phyloP scores from a whole-genome alignment of 371 early-diverging fungal species.

The Syncephalis fuscata region DNA sequence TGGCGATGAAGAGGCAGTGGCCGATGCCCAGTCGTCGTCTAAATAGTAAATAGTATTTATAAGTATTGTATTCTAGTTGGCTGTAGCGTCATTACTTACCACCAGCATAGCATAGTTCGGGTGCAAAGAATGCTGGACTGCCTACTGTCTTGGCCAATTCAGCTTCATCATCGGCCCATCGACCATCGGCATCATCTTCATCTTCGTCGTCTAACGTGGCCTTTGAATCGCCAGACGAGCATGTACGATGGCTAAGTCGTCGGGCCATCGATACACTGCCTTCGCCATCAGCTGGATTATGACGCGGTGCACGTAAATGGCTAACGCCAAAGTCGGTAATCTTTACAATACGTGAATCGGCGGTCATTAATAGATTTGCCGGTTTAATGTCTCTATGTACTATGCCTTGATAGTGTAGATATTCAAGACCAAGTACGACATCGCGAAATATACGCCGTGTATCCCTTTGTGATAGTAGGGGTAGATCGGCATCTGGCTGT shows the following conservation, averaged over 20 bases:
- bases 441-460: slow-evolving; percentile 75
- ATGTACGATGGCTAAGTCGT: neutral
- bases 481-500: slow-evolving; percentile 34
- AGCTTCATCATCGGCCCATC: slow-evolving; percentile 23
- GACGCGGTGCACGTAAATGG: no score
- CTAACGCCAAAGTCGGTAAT: slow-evolving; percentile 90
- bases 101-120: slow-evolving; percentile 76
- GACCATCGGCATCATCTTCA: slow-evolving; percentile 11
- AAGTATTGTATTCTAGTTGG: neutral
- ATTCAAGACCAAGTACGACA: slow-evolving; percentile 81
- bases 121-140: slow-evolving; percentile 95
- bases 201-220: slow-evolving; percentile 9
- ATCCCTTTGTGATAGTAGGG: slow-evolving; percentile 40
- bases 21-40: slow-evolving; percentile 10
- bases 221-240: neutral
- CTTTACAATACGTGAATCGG: slow-evolving; percentile 54
- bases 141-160: slow-evolving; percentile 93
- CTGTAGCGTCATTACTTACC: slow-evolving; percentile 15
- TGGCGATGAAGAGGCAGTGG: slow-evolving; percentile 7
- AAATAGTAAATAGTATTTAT: neutral
- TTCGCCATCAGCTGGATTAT: no score
- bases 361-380: slow-evolving; percentile 66
- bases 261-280: neutral
- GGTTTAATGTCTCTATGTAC: slow-evolving; percentile 95
- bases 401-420: slow-evolving; percentile 85